Conservation (phyloP, 1,139 yeast genomes). For the Suhomyces bribrorum region DNA sequence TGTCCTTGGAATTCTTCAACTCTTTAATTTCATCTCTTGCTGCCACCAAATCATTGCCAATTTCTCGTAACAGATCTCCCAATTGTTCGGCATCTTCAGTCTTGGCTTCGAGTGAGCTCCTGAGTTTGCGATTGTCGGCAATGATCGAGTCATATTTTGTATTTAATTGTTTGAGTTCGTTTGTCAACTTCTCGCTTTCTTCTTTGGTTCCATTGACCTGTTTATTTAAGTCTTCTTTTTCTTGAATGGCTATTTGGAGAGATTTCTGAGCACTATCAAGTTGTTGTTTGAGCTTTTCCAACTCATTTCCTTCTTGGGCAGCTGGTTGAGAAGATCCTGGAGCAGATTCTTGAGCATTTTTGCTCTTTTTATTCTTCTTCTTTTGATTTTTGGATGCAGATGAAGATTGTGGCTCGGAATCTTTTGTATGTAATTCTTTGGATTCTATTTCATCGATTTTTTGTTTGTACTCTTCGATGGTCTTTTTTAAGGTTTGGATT, state of each 20-base stretch:
- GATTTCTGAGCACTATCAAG: constrained; percentile 1
- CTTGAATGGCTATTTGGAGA: constrained; percentile 2
- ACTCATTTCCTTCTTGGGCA: neutral
- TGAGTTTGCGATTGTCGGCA: constrained; percentile 20
- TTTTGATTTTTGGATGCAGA: constrained; percentile 5
- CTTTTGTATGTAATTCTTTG: neutral
- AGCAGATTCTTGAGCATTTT: constrained; percentile 1
- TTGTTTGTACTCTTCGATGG: constrained; percentile 1
- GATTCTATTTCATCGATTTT: constrained; percentile 1
- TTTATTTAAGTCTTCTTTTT: constrained; percentile 1
- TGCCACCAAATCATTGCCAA: constrained; percentile 75
- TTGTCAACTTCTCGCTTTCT: constrained; percentile 2
- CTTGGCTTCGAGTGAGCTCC: constrained; percentile 28
- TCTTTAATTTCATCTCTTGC: constrained; percentile 45
- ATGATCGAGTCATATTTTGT: constrained; percentile 5
- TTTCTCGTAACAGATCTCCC: constrained; percentile 68
- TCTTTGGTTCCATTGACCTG: constrained; percentile 7
- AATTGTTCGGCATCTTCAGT: constrained; percentile 57
- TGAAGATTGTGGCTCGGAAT: constrained; percentile 1
- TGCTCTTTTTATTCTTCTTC: constrained; percentile 9
- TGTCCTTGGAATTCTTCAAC: constrained; percentile 15
- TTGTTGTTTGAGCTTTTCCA: neutral
- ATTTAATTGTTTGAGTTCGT: constrained; percentile 6
- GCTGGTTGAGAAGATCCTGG: neutral
- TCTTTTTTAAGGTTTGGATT: neutral